phyloP scores from a whole-genome alignment of 768 basidiomycete genomes.

The Tulasnella calospora region DNA sequence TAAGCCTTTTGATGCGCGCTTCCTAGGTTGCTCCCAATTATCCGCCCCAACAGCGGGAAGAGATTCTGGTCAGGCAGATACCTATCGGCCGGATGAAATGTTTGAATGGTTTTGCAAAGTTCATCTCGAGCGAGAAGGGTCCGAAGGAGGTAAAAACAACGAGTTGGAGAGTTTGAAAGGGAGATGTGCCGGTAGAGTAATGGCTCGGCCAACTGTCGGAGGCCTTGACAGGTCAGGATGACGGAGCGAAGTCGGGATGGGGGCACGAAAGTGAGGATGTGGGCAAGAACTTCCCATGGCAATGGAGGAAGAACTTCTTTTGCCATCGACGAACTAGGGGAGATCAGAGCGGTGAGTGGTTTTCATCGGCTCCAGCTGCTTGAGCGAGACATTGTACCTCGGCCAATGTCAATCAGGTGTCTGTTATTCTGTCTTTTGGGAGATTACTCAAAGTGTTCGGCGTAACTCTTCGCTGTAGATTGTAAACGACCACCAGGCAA shows the following conservation, averaged over 20 bases:
- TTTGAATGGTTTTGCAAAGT: neutral
- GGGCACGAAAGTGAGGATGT: neutral
- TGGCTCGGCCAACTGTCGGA: neutral
- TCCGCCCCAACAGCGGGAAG: neutral
- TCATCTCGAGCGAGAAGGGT: neutral
- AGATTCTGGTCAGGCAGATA: no score
- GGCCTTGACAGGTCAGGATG: neutral
- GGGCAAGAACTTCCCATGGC: neutral
- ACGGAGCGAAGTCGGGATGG: neutral
- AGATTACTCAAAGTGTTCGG: no score
- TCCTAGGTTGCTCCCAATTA: neutral
- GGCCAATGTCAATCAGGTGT: no score
- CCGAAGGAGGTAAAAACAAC: neutral
- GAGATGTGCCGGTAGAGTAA: conserved; percentile 2
- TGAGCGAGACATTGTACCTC: no score
- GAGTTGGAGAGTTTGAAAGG: neutral
- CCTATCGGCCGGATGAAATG: neutral
- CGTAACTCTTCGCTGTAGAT: no score
- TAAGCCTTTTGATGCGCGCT: neutral
- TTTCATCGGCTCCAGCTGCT: neutral
- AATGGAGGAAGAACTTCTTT: neutral
- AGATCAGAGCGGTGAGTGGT: no score
- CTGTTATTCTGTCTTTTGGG: no score
- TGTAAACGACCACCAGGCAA: no score
- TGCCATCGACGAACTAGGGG: neutral